Percentiles rank a stretch among this genome's conserved stretches.
Evolutionary conservation across 2,329 filamentous ascomycete genomes (phyloP).

Genomic region (Fusarium sp.): DNA sequence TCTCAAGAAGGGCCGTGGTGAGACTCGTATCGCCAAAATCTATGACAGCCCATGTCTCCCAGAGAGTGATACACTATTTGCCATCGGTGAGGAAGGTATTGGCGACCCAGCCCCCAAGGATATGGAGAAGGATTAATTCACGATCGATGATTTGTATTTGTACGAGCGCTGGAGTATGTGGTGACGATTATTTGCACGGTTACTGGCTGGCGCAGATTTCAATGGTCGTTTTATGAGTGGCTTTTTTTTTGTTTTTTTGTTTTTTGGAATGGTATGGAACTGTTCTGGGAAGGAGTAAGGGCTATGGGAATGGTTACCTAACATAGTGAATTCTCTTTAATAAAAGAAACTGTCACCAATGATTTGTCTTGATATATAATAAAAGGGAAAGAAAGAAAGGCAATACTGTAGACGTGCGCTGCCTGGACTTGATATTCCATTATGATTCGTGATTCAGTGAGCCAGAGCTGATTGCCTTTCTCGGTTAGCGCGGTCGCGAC

Average conservation of each 20-base stretch:
- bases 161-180: slow-evolving; percentile 38
- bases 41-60: slow-evolving; percentile 98
- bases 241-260: not conserved
- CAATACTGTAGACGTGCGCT: not conserved
- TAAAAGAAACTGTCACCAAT: not conserved
- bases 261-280: not conserved
- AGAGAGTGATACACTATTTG: slow-evolving; percentile 95
- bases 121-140: slow-evolving; percentile 78
- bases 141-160: slow-evolving; percentile 11
- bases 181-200: slow-evolving; percentile 43
- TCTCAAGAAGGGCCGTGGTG: slow-evolving; percentile 92
- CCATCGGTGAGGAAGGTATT: slow-evolving; percentile 97
- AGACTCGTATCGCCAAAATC: slow-evolving; percentile 98
- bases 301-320: not conserved
- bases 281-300: slow-evolving; percentile 7
- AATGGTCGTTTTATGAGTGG: slow-evolving; percentile 15
- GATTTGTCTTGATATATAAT: not conserved
- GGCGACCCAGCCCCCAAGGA: slow-evolving; percentile 97
- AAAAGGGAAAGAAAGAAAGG: not conserved
- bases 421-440: not conserved
- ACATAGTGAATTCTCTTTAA: not conserved
- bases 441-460: slow-evolving; percentile 1
- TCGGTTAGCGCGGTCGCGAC: slow-evolving; percentile 51
- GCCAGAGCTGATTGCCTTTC: slow-evolving; percentile 51
- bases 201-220: slow-evolving; percentile 50